Conservation (phyloP, 192 early-diverging fungal genomes). For the Linnemannia schmuckeri region DNA sequence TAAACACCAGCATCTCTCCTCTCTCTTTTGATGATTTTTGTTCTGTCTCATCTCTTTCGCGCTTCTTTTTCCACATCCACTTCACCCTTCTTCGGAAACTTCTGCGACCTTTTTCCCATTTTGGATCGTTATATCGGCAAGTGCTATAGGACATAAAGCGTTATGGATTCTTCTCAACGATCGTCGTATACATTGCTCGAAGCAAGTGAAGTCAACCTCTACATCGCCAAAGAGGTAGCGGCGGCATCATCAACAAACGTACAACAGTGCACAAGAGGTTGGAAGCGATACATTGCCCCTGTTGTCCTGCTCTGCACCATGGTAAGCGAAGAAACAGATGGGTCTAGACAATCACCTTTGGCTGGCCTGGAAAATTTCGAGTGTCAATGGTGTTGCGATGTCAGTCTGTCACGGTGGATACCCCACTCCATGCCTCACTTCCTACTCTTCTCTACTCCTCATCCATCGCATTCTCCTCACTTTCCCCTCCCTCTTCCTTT, state of each 20-base stretch:
- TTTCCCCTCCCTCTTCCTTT: not conserved
- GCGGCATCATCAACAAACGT: not conserved
- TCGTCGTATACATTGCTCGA: not conserved
- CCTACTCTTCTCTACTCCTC: not conserved
- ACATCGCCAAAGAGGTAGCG: not conserved
- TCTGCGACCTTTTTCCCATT: too few species aligned
- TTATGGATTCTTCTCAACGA: not conserved
- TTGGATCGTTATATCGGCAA: too few species aligned
- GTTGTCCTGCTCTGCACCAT: not conserved
- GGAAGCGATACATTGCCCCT: not conserved
- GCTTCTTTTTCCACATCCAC: not conserved
- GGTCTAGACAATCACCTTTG: too few species aligned
- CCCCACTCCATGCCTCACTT: too few species aligned
- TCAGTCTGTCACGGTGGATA: too few species aligned
- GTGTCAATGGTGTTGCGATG: too few species aligned
- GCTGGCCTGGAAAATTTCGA: too few species aligned
- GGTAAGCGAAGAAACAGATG: not conserved
- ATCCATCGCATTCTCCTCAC: not conserved
- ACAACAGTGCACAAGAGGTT: not conserved
- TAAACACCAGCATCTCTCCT: not conserved
- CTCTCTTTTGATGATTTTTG: not conserved
- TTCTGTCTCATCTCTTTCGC: not conserved
- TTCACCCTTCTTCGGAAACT: not conserved
- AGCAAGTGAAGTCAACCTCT: not conserved
- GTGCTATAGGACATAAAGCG: not conserved